Conservation (phyloP, 2,329 filamentous ascomycete genomes). For the Xylariaceae sp. region DNA sequence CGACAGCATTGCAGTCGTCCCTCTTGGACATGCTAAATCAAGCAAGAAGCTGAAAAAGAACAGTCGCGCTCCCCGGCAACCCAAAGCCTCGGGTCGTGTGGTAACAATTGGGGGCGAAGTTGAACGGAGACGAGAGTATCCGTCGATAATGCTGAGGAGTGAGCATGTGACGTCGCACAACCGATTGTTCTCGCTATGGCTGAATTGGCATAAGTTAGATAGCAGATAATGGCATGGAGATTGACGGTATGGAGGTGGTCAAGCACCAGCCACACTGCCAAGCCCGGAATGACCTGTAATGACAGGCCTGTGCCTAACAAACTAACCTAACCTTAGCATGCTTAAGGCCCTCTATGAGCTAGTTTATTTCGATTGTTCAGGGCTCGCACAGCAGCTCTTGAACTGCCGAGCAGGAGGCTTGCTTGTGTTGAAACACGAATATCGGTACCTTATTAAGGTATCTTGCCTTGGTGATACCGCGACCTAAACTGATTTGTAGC, state of each 20-base stretch:
- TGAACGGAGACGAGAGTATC: no score
- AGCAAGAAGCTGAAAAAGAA: not conserved
- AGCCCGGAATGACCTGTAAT: not conserved
- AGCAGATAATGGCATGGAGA: conserved; percentile 4
- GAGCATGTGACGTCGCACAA: conserved; percentile 15
- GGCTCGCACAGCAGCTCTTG: no score
- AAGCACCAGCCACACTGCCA: conserved; percentile 16
- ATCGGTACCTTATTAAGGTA: no score
- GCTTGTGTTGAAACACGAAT: no score
- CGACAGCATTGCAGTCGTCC: conserved; percentile 31
- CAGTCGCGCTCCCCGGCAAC: conserved; percentile 7
- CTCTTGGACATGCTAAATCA: conserved; percentile 35
- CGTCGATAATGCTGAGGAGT: not conserved
- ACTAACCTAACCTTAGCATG: no score
- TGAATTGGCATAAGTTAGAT: conserved; percentile 2
- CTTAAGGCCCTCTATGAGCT: no score
- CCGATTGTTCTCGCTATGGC: not conserved
- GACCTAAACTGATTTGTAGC: no score
- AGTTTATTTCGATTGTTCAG: no score
- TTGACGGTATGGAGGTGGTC: not conserved
- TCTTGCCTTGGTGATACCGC: no score
- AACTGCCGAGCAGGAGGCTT: no score
- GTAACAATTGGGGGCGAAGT: conserved; percentile 6
- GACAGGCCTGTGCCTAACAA: not conserved
- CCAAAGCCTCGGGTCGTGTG: not conserved